Evolutionary conservation across 2,329 filamentous ascomycete genomes (phyloP).

Genomic region (Aspergillus latus): DNA sequence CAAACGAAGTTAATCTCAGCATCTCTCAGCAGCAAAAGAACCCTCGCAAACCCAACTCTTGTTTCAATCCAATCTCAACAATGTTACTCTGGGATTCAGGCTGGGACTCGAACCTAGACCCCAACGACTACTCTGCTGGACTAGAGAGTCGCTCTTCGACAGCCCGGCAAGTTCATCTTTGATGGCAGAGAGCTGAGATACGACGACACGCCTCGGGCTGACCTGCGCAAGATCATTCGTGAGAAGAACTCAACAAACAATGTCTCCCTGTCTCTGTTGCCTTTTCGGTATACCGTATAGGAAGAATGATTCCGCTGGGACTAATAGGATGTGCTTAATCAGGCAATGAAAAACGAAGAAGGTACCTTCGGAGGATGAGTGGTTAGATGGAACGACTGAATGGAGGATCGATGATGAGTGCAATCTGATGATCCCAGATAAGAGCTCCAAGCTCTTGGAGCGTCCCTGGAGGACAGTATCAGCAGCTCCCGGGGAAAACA

Average conservation of each 20-base stretch:
- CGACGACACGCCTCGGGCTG: not conserved
- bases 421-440: not conserved
- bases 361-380: not conserved
- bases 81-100: not conserved
- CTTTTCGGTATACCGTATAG: not conserved
- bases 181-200: not conserved
- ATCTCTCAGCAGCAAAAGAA: not conserved
- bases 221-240: not conserved
- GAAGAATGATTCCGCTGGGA: not conserved
- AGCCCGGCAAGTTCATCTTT: not conserved
- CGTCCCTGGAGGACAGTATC: not conserved
- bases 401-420: not conserved
- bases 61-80: not conserved
- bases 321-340: not conserved
- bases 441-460: not conserved
- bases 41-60: too few species aligned
- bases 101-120: not conserved
- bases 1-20: too few species aligned
- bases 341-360: not conserved
- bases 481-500: not conserved
- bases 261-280: not conserved
- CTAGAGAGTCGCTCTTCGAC: not conserved
- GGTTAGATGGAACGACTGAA: not conserved
- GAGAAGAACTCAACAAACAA: not conserved
- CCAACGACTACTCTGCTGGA: not conserved